These are phyloP conservation scores for Prunus mume DNA, from an alignment of 306 rosid species.

Conservation along the genomic window DNA sequence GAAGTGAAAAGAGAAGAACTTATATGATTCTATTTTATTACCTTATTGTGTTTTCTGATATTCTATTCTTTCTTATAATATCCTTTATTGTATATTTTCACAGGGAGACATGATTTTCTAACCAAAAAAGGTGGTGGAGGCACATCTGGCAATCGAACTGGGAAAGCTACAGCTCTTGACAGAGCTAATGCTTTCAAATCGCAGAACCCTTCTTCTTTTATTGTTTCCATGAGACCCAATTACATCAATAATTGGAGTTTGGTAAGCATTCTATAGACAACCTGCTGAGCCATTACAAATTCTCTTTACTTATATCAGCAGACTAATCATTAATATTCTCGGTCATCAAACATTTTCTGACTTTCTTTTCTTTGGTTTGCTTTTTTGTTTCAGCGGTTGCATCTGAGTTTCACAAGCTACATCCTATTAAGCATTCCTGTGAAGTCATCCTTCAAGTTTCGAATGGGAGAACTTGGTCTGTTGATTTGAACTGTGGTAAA, in stretches of 20 bases:
- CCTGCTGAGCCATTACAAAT: not conserved
- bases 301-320: not conserved
- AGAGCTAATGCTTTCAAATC: not conserved
- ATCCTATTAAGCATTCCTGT: not conserved
- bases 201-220: not conserved
- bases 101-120: no score
- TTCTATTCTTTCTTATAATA: no score
- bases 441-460: not conserved
- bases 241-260: not conserved
- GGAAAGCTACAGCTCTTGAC: no score
- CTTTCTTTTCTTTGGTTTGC: not conserved
- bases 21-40: no score
- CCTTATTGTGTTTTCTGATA: no score
- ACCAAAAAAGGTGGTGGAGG: no score
- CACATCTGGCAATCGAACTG: no score
- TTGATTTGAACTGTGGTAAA: not conserved
- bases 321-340: not conserved
- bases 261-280: constrained; percentile 5
- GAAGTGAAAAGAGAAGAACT: no score
- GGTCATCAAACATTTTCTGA: not conserved
- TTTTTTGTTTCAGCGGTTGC: not conserved
- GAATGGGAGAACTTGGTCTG: constrained; percentile 13
- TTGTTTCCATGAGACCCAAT: constrained; percentile 2
- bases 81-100: no score
- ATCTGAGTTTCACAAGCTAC: not conserved